Percentiles rank a stretch among this genome's conserved stretches.
Evolutionary conservation across 1,284 basidiomycete species (phyloP).

Genomic region (Lentinula novae-zelandiae): DNA sequence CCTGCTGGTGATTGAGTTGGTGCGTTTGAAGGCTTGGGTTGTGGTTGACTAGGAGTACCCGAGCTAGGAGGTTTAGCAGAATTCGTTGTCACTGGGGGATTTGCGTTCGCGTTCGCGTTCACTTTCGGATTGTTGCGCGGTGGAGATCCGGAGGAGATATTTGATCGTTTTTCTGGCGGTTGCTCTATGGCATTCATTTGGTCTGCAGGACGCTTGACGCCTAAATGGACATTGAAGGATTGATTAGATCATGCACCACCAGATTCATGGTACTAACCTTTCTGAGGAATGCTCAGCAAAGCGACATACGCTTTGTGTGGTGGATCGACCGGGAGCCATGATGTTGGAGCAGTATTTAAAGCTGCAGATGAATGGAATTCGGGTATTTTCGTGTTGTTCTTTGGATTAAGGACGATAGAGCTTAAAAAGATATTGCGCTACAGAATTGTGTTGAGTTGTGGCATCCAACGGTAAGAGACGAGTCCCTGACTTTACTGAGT

Average conservation of each 20-base stretch:
- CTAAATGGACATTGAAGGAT: background rate
- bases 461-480: background rate
- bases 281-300: background rate
- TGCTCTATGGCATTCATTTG: conserved; percentile 22
- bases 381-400: conserved; percentile 2
- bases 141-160: conserved; percentile 1
- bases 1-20: conserved; percentile 7
- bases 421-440: conserved; percentile 63
- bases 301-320: conserved; percentile 2
- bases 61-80: background rate
- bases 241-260: background rate
- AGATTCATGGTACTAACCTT: background rate
- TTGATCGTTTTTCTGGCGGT: conserved; percentile 32
- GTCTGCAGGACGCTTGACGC: conserved; percentile 21
- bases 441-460: background rate
- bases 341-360: conserved; percentile 3
- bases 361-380: conserved; percentile 1
- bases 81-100: background rate
- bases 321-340: conserved; percentile 2
- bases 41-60: background rate
- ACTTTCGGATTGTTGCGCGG: background rate
- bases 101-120: background rate
- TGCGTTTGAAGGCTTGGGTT: background rate
- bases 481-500: conserved; percentile 49
- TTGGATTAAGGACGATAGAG: conserved; percentile 39